Conservation (phyloP, 257 asterid species). For the Datura wrightii region DNA sequence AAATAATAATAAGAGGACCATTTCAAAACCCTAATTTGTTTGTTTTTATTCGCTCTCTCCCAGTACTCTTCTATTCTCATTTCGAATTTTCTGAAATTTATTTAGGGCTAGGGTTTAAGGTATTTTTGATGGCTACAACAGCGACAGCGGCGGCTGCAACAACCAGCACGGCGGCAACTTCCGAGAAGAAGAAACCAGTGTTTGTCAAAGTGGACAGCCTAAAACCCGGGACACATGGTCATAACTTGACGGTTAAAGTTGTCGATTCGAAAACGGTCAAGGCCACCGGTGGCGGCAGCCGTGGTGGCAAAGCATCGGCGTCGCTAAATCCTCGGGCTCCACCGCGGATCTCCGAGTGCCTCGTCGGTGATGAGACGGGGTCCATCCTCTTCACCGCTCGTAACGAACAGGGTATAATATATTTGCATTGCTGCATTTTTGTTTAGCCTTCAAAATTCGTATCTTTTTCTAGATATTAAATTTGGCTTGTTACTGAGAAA, state of each 20-base stretch:
- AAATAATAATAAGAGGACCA: not conserved
- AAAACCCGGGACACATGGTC: slow-evolving; percentile 55
- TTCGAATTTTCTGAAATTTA: not conserved
- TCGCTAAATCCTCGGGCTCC: slow-evolving; percentile 42
- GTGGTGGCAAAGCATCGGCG: slow-evolving; percentile 34
- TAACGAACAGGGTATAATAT: slow-evolving; percentile 44
- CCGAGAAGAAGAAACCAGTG: slow-evolving; percentile 51
- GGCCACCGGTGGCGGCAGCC: slow-evolving; percentile 30
- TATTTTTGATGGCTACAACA: slow-evolving; percentile 41
- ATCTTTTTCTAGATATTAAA: not conserved
- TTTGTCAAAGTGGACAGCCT: slow-evolving; percentile 51
- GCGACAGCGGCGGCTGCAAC: slow-evolving; percentile 7
- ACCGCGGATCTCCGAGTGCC: slow-evolving; percentile 47
- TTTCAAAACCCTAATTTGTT: slow-evolving; percentile 14
- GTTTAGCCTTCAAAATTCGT: not conserved
- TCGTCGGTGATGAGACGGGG: slow-evolving; percentile 52
- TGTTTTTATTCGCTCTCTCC: not conserved
- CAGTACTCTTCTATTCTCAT: not conserved
- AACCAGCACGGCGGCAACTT: slow-evolving; percentile 26
- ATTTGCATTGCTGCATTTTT: not conserved
- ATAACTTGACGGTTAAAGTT: slow-evolving; percentile 52
- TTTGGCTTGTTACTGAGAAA: not conserved
- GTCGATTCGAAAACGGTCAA: slow-evolving; percentile 42
- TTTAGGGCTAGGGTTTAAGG: slow-evolving; percentile 35
- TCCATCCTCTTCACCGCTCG: slow-evolving; percentile 49